Percentiles rank a stretch among this genome's conserved stretches.
These are phyloP conservation scores for Trichoderma koningiopsis DNA, from an alignment of 2,329 filamentous ascomycete genomes.

Conservation along the genomic window DNA sequence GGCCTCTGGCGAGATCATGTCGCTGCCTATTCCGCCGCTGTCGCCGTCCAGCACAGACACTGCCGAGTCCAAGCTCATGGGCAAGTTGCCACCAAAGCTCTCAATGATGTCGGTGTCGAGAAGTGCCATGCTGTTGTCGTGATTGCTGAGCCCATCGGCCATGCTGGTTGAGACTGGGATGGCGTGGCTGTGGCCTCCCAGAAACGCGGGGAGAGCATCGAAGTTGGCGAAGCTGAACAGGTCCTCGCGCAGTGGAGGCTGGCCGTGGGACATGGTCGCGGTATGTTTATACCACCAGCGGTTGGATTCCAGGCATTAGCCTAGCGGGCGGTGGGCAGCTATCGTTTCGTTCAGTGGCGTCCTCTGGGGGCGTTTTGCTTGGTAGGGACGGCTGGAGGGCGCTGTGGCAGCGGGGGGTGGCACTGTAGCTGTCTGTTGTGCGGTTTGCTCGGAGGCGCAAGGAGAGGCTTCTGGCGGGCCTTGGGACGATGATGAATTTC, in stretches of 20 bases:
- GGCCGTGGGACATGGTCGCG: conserved; percentile 42
- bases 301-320: conserved; percentile 35
- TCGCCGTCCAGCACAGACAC: conserved; percentile 24
- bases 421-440: background rate
- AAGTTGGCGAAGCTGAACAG: conserved; percentile 42
- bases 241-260: conserved; percentile 40
- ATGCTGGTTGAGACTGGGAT: conserved; percentile 27
- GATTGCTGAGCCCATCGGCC: conserved; percentile 15
- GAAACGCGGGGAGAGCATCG: conserved; percentile 34
- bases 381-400: background rate
- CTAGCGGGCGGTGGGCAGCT: conserved; percentile 18
- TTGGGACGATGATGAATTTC: background rate
- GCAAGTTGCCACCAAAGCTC: conserved; percentile 37
- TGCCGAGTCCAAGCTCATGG: conserved; percentile 46
- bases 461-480: background rate
- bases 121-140: conserved; percentile 23
- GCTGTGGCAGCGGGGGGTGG: background rate
- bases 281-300: conserved; percentile 21
- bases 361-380: conserved; percentile 3
- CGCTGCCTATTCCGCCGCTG: conserved; percentile 26
- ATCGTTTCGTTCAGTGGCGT: conserved; percentile 20
- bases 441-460: background rate
- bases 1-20: conserved; percentile 30
- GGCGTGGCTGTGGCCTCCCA: conserved; percentile 34
- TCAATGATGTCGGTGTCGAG: conserved; percentile 23